Conservation (phyloP, 1,284 basidiomycete genomes). For the Moniliella sp. region DNA sequence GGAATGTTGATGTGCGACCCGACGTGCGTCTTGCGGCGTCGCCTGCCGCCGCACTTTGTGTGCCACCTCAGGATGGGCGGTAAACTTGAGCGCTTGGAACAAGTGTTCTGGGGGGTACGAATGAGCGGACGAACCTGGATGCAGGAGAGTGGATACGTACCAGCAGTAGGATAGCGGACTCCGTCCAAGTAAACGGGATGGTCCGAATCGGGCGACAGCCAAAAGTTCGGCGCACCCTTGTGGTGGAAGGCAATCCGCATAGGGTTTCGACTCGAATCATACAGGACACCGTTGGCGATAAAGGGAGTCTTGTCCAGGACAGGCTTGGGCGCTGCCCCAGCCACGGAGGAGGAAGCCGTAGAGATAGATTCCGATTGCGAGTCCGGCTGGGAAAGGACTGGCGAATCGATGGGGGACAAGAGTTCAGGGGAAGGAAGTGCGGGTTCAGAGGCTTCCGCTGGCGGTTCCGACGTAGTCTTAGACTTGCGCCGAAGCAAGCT, state of each 20-base stretch:
- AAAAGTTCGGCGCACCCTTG: slow-evolving; percentile 10
- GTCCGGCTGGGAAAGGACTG: too few relatives aligned
- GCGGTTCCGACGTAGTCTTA: too few relatives aligned
- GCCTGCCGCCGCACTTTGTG: slow-evolving; percentile 13
- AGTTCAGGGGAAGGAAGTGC: too few relatives aligned
- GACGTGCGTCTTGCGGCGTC: slow-evolving; percentile 11
- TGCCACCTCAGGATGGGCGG: slow-evolving; percentile 10
- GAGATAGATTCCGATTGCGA: too few relatives aligned
- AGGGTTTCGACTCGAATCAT: too few relatives aligned
- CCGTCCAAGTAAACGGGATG: slow-evolving; percentile 9
- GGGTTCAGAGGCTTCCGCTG: too few relatives aligned
- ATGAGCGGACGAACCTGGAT: neutral
- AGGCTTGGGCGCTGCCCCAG: too few relatives aligned
- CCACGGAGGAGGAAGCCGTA: too few relatives aligned
- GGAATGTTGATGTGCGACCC: slow-evolving; percentile 9
- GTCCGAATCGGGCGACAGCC: slow-evolving; percentile 11
- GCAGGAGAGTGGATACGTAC: slow-evolving; percentile 1
- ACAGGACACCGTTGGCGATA: too few relatives aligned
- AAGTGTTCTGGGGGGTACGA: slow-evolving; percentile 8
- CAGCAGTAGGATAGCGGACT: slow-evolving; percentile 11
- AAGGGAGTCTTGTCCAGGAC: too few relatives aligned
- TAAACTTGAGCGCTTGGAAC: slow-evolving; percentile 19
- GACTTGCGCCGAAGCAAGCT: too few relatives aligned
- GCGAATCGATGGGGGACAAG: too few relatives aligned
- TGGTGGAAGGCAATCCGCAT: slow-evolving; percentile 9